Evolutionary conservation across 371 early-diverging fungal species (phyloP).

Genomic region (Rhizopus arrhizus): DNA sequence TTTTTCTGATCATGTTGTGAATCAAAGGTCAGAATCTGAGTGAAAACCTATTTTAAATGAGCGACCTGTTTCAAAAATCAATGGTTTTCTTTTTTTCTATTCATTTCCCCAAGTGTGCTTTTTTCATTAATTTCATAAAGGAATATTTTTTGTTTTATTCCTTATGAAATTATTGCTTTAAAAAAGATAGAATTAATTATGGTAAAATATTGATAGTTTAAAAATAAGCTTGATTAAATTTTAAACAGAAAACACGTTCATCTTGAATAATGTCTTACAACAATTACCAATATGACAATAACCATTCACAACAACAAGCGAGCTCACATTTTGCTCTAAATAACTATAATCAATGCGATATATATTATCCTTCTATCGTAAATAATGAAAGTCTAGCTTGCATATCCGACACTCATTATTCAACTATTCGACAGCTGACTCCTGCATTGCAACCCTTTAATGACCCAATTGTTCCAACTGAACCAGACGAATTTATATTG

Average conservation of each 20-base stretch:
- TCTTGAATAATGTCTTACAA: neutral
- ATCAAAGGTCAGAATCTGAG: too few species aligned
- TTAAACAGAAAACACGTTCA: too few species aligned
- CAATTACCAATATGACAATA: neutral
- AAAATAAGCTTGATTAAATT: too few species aligned
- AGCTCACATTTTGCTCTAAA: neutral
- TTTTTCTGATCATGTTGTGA: too few species aligned
- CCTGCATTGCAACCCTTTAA: constrained; percentile 20
- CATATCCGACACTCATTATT: neutral
- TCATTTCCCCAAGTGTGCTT: too few species aligned
- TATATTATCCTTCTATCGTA: neutral
- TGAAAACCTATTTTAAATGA: too few species aligned
- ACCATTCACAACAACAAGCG: neutral
- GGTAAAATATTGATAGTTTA: neutral
- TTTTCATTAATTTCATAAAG: too few species aligned
- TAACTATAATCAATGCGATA: neutral
- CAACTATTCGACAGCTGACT: constrained; percentile 3
- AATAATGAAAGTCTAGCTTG: neutral
- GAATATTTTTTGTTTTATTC: neutral
- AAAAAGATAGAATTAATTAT: too few species aligned
- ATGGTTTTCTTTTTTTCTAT: too few species aligned
- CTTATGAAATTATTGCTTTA: neutral
- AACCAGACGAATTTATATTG: constrained; percentile 66
- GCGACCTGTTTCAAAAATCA: too few species aligned
- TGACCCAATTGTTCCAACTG: constrained; percentile 20